Percentiles rank a stretch among this genome's conserved stretches.
Conservation (phyloP, 2,329 filamentous ascomycete genomes). For the Pseudogymnoascus sp. region DNA sequence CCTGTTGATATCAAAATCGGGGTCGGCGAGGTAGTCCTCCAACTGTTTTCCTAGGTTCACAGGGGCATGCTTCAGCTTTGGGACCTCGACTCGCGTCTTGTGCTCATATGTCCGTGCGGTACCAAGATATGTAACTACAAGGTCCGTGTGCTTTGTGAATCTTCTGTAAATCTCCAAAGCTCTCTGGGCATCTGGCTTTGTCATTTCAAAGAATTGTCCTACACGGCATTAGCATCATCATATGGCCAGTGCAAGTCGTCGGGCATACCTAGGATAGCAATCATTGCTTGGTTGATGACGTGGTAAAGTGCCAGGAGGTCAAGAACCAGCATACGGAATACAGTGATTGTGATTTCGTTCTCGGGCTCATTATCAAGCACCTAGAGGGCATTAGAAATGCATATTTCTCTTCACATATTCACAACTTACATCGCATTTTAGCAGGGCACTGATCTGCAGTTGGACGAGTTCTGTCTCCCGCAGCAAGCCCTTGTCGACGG, state of each 20-base stretch:
- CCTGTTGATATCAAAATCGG: constrained; percentile 89
- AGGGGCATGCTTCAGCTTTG: constrained; percentile 93
- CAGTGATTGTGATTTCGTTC: constrained; percentile 92
- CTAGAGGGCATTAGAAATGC: constrained; percentile 36
- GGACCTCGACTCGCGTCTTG: constrained; percentile 85
- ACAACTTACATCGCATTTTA: constrained; percentile 78
- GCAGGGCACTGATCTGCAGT: constrained; percentile 71
- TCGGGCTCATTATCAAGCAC: constrained; percentile 81
- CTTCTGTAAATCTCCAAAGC: constrained; percentile 86
- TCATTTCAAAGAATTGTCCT: constrained; percentile 99
- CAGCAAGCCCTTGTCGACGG: constrained; percentile 83
- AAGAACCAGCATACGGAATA: constrained; percentile 82
- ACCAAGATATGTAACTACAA: constrained; percentile 81
- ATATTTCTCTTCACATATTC: background rate
- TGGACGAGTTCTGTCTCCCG: constrained; percentile 89
- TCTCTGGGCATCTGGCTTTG: constrained; percentile 82
- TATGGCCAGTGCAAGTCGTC: background rate
- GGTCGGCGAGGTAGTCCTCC: constrained; percentile 88
- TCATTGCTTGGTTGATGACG: constrained; percentile 92
- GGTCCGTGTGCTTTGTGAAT: constrained; percentile 86
- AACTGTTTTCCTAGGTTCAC: constrained; percentile 82
- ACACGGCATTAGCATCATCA: constrained; percentile 19
- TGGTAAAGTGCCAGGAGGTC: constrained; percentile 87
- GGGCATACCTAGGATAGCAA: constrained; percentile 79
- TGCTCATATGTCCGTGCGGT: constrained; percentile 85